Percentiles rank a stretch among this genome's conserved stretches.
Evolutionary conservation across 169 alveolate species (phyloP).

Genomic region (Cryptosporidium sp.): DNA sequence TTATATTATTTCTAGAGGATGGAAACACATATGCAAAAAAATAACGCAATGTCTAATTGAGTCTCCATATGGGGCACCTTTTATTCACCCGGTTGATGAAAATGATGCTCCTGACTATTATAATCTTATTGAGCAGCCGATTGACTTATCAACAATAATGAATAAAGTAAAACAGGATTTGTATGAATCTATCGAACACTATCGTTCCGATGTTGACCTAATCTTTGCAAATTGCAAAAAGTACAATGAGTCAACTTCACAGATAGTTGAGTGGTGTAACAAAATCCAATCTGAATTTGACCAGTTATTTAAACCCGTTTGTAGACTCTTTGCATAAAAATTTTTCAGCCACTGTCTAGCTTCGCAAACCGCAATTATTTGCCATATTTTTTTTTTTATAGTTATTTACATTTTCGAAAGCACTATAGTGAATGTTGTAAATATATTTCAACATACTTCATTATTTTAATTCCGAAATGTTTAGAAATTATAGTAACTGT

Average conservation of each 20-base stretch:
- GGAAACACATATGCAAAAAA: conserved; percentile 76
- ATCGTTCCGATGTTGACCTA: conserved; percentile 31
- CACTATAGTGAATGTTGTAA: background rate
- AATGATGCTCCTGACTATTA: conserved; percentile 72
- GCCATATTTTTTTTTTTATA: background rate
- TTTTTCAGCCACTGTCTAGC: background rate
- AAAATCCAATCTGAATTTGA: conserved; percentile 58
- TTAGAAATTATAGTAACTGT: too few relatives aligned
- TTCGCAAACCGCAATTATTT: background rate
- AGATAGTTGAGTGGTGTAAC: conserved; percentile 66
- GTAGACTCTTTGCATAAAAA: conserved; percentile 18
- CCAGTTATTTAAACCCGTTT: conserved; percentile 33
- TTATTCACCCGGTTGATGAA: conserved; percentile 74
- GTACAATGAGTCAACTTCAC: conserved; percentile 54
- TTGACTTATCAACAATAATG: conserved; percentile 50
- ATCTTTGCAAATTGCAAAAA: conserved; percentile 48
- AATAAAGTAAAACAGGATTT: conserved; percentile 61
- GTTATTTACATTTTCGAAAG: too few relatives aligned
- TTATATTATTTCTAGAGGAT: conserved; percentile 63
- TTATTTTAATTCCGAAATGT: background rate
- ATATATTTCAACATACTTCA: too few relatives aligned
- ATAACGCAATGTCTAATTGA: conserved; percentile 71
- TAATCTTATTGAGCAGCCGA: conserved; percentile 48
- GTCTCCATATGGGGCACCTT: conserved; percentile 71
- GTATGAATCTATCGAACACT: conserved; percentile 46